Percentiles rank a stretch among this genome's conserved stretches.
phyloP scores from a whole-genome alignment of 257 asterid species.

The Cordia subcordata region DNA sequence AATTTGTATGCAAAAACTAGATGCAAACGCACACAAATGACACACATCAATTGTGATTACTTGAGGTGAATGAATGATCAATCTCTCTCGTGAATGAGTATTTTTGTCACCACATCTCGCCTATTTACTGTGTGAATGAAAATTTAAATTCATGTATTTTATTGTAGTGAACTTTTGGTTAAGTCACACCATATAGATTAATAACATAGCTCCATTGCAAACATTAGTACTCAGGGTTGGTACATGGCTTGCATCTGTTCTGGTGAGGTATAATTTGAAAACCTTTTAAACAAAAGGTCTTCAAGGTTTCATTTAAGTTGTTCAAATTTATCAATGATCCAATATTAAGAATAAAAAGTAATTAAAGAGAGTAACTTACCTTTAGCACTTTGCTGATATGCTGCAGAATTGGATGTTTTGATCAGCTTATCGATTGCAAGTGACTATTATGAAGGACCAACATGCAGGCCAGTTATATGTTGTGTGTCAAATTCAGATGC shows the following conservation, averaged over 20 bases:
- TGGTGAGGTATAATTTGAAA: neutral
- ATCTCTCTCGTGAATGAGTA: neutral
- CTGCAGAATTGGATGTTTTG: conserved; percentile 91
- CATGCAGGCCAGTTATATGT: conserved; percentile 67
- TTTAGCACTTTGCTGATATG: conserved; percentile 18
- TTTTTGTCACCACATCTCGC: neutral
- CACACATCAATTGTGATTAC: too few relatives aligned
- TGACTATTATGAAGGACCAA: conserved; percentile 73
- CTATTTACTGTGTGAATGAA: neutral
- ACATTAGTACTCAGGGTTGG: too few relatives aligned
- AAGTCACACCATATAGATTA: neutral
- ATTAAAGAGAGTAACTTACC: neutral
- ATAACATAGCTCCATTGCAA: neutral
- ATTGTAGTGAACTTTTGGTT: neutral
- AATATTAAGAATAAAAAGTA: neutral
- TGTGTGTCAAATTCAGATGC: conserved; percentile 37
- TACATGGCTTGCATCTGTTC: too few relatives aligned
- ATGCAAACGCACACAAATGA: too few relatives aligned
- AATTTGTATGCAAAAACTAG: too few relatives aligned
- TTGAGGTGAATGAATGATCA: neutral
- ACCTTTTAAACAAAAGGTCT: neutral
- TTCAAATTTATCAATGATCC: conserved; percentile 1
- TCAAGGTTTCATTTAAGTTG: neutral
- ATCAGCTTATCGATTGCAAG: conserved; percentile 88
- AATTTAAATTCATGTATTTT: too few relatives aligned